Base-by-base conservation (phyloP, 148 eudicot species). In the Chenopodium quinoa region DNA sequence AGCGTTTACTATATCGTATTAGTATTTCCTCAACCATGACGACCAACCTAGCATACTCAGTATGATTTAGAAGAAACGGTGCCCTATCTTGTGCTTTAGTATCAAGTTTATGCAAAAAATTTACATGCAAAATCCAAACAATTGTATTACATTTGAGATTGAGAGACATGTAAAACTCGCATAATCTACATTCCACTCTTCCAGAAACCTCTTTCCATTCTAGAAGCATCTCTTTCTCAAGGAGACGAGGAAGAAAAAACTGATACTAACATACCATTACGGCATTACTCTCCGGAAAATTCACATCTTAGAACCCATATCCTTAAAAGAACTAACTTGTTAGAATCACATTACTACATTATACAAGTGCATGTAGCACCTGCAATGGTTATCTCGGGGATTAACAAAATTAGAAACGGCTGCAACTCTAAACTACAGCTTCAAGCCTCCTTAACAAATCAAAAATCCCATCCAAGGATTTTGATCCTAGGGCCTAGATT, bases 401-500 rank as follows among this genome's bases (percentile, higher is more conserved):
- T 72, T 72, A 72, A 44, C 44, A 46, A 7, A 46, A 47, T 22
- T 48, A 47, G 76, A 23, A 22, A 23, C 60, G 0, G 34, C 56
- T 46, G 60, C 60, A 23, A 47, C 60, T 73, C 58, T 73, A 50
- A 50, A 50, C n/a, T 50, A 50, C 63, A 48, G 63, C 62, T 74
- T 50, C 34, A 74, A 25, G 40, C 63, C 9, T 74, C 63, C 34
- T 50, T 37, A 25, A 50, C 62, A 50, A 50, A 32, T 27, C 63
- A 69, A 56, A 37, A 37, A 60, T 31, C 31, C 74, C 25, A 3
- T 32, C 27, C 80, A 40, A 69, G 47, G 70, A 69, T 76, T 29
- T 70, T 34, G 20, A 77, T 65, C 52, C 79, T 76, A 76, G 56
- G 23, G 10, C 80, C 80, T 76, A 71, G 32, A 71, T 5, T 75